These are phyloP conservation scores for Toxoplasma gondii DNA, from an alignment of 169 alveolate genomes.

Conservation along the genomic window DNA sequence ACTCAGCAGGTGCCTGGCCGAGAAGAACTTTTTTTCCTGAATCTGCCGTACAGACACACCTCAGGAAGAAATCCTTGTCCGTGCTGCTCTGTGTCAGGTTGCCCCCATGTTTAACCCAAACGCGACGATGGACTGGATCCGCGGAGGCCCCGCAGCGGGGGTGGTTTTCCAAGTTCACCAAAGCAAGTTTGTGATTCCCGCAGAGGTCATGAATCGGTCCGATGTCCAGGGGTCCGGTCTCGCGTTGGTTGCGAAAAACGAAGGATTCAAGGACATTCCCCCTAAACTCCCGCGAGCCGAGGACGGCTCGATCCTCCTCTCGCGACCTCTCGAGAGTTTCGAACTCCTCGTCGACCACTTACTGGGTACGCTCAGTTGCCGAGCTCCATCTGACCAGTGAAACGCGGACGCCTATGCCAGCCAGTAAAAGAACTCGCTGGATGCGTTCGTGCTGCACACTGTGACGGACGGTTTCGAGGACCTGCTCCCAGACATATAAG, in stretches of 20 bases:
- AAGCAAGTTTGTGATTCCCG: conserved; percentile 39
- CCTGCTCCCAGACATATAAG: too few species aligned
- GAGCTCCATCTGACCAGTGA: too few species aligned
- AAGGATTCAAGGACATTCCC: conserved; percentile 65
- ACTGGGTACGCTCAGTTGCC: conserved; percentile 33
- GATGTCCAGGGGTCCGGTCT: conserved; percentile 62
- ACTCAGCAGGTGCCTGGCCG: too few species aligned
- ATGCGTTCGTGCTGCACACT: too few species aligned
- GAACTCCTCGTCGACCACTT: conserved; percentile 60
- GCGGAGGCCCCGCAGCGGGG: background rate
- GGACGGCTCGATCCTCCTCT: conserved; percentile 47
- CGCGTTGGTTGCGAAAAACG: conserved; percentile 38
- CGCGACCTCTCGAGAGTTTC: conserved; percentile 48
- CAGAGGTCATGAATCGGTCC: conserved; percentile 42
- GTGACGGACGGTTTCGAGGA: too few species aligned
- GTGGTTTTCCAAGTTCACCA: conserved; percentile 24
- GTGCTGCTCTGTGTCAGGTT: too few species aligned
- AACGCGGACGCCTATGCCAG: too few species aligned
- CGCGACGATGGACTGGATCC: conserved; percentile 2
- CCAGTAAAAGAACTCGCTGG: too few species aligned
- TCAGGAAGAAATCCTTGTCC: too few species aligned
- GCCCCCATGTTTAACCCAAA: too few species aligned
- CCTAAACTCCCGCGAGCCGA: conserved; percentile 37
- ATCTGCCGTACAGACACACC: too few species aligned
- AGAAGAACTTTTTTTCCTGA: too few species aligned